Conservation (phyloP, 2,329 filamentous ascomycete species). For the Celoporthe dispersa region DNA sequence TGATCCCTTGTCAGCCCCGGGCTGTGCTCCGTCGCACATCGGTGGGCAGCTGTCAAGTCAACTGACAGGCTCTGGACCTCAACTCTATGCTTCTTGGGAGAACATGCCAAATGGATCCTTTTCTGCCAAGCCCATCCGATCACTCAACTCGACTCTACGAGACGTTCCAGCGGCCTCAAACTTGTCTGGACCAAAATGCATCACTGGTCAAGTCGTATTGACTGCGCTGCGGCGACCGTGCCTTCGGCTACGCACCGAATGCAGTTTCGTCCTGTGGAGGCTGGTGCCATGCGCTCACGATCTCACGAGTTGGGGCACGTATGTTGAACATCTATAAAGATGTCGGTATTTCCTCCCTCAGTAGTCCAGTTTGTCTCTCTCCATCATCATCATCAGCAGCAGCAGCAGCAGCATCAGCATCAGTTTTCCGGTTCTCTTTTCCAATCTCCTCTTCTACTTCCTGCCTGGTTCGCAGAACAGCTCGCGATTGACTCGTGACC, state of each 20-base stretch:
- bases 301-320: neutral
- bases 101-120: neutral
- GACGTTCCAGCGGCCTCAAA: slow-evolving; percentile 24
- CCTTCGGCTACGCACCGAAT: neutral
- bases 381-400: slow-evolving; percentile 27
- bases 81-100: neutral
- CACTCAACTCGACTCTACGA: slow-evolving; percentile 10
- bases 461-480: slow-evolving; percentile 29
- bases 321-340: slow-evolving; percentile 20
- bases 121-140: slow-evolving; percentile 24
- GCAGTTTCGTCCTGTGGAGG: neutral
- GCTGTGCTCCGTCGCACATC: neutral
- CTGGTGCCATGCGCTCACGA: neutral
- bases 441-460: slow-evolving; percentile 8
- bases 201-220: neutral
- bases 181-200: slow-evolving; percentile 22
- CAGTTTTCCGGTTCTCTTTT: slow-evolving; percentile 18
- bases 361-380: neutral
- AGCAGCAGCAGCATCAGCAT: slow-evolving; percentile 29
- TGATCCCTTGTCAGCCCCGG: neutral
- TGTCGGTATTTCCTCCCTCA: neutral
- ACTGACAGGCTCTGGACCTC: slow-evolving; percentile 8
- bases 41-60: neutral
- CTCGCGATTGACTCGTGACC: slow-evolving; percentile 27
- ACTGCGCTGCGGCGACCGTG: neutral